phyloP scores from a whole-genome alignment of 2,329 filamentous ascomycete genomes.

The Trichoderma lentiforme region DNA sequence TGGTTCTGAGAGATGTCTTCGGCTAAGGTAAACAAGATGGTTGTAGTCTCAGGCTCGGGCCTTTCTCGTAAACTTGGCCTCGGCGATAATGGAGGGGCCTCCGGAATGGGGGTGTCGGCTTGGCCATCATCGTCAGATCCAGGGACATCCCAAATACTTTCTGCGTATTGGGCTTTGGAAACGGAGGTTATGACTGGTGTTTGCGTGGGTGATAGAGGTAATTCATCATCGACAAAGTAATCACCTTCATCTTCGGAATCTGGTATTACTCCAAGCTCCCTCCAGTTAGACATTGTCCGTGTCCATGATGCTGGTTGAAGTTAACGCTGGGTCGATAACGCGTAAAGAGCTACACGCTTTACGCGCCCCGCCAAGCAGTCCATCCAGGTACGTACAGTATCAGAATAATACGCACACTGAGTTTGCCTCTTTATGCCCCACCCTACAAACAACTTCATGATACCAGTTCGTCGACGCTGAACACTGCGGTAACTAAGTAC shows the following conservation, averaged over 20 bases:
- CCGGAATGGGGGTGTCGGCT: conserved; percentile 13
- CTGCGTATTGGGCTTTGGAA: not conserved
- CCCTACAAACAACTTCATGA: not conserved
- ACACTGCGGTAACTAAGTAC: not conserved
- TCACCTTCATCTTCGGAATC: conserved; percentile 49
- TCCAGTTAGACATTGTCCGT: conserved; percentile 45
- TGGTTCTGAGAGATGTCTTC: not conserved
- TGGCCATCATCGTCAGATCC: conserved; percentile 30
- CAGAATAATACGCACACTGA: not conserved
- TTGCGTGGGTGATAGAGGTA: not conserved
- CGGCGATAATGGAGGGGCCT: not conserved
- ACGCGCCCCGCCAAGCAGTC: not conserved
- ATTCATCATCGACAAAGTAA: conserved; percentile 37
- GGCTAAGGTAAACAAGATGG: not conserved
- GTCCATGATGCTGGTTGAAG: not conserved
- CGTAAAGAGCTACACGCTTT: not conserved
- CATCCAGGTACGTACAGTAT: not conserved
- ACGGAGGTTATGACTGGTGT: not conserved
- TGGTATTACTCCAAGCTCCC: conserved; percentile 48
- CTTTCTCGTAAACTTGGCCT: not conserved
- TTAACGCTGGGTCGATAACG: not conserved
- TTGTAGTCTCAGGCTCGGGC: not conserved
- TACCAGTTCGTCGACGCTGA: not conserved
- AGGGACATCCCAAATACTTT: conserved; percentile 15
- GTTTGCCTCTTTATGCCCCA: not conserved